Conservation (phyloP, 305 asterid genomes). For the Nicotiana rustica region DNA sequence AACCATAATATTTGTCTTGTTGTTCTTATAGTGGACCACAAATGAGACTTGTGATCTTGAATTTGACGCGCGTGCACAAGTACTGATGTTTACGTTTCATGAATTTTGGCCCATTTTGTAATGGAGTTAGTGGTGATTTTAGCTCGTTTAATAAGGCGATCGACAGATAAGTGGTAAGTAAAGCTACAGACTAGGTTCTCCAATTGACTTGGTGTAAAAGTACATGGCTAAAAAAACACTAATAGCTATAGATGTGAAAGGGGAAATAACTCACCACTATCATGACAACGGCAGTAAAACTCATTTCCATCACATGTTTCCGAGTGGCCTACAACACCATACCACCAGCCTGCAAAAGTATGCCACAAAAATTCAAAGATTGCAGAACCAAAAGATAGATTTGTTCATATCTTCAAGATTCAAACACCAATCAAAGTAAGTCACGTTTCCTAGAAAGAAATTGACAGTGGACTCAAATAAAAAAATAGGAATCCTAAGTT, state of each 20-base stretch:
- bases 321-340: conserved; percentile 93
- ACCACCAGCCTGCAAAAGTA: conserved; percentile 87
- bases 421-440: conserved; percentile 33
- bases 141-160: not conserved
- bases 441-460: conserved; percentile 32
- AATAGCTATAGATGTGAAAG: conserved; percentile 1
- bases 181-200: not conserved
- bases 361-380: conserved; percentile 41
- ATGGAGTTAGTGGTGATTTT: not conserved
- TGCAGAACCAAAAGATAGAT: conserved; percentile 38
- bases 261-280: conserved; percentile 68
- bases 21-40: conserved; percentile 2
- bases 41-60: conserved; percentile 17
- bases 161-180: conserved; percentile 7
- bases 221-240: not conserved
- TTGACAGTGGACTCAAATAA: conserved; percentile 29
- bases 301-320: conserved; percentile 79
- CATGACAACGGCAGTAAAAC: conserved; percentile 73
- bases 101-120: not conserved
- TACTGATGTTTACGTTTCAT: not conserved
- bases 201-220: conserved; percentile 8
- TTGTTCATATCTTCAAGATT: conserved; percentile 41
- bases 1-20: not conserved
- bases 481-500: conserved; percentile 18
- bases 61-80: not conserved